Conservation (phyloP, 805 yeast genomes). For the Barnettozyma salicaria region DNA sequence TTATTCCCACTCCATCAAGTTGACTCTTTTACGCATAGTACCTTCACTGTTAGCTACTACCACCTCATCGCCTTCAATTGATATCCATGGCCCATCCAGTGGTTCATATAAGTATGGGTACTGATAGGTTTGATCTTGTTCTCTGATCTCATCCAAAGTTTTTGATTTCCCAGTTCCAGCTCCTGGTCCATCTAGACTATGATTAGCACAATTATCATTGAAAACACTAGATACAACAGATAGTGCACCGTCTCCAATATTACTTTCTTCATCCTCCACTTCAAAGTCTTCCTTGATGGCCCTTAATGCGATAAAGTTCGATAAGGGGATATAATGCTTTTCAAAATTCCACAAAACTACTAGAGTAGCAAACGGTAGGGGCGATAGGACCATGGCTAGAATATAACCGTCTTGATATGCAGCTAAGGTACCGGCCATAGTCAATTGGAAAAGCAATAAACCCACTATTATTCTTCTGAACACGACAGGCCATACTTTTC, state of each 20-base stretch:
- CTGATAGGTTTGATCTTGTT: conserved; percentile 61
- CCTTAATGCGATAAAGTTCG: conserved; percentile 80
- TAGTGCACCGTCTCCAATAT: conserved; percentile 22
- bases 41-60: conserved; percentile 42
- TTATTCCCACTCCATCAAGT: conserved; percentile 40
- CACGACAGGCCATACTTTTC: conserved; percentile 91
- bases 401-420: conserved; percentile 71
- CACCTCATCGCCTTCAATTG: conserved; percentile 51
- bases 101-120: conserved; percentile 68
- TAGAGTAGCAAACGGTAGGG: conserved; percentile 67
- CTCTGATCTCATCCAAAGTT: conserved; percentile 78
- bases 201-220: not conserved
- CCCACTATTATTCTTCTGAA: conserved; percentile 81
- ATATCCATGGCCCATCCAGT: conserved; percentile 83
- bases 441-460: conserved; percentile 74
- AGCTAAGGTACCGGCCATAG: conserved; percentile 88
- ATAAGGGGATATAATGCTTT: conserved; percentile 70
- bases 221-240: conserved; percentile 10
- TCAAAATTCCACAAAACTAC: conserved; percentile 76
- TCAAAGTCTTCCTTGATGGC: conserved; percentile 57
- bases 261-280: conserved; percentile 17
- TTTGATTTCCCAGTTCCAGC: conserved; percentile 16
- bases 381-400: conserved; percentile 64
- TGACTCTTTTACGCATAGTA: conserved; percentile 31
- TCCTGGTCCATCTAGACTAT: not conserved